A percentile compares a stretch with the other conserved stretches of the same genome.
Conservation (phyloP, 345 rosid genomes). For the Rhizophora mangle region DNA sequence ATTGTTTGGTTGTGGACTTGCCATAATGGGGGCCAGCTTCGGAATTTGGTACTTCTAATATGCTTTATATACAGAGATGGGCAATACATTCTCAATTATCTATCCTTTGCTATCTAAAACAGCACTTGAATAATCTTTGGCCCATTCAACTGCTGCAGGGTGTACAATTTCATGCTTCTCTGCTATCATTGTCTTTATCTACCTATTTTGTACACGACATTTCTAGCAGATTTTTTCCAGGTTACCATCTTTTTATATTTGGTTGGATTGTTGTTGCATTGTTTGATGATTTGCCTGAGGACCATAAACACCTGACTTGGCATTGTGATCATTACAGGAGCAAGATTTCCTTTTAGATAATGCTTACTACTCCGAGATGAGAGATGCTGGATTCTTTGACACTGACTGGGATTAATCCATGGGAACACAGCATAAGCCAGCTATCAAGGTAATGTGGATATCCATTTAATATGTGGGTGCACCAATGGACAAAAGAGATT, state of each 20-base stretch:
- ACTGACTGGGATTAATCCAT: conserved; percentile 39
- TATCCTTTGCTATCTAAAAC: background rate
- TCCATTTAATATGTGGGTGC: too few species aligned
- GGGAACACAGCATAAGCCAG: background rate
- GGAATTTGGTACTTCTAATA: conserved; percentile 34
- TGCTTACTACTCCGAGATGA: conserved; percentile 49
- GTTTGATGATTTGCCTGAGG: background rate
- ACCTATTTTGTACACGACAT: conserved; percentile 34
- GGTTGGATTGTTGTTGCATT: background rate
- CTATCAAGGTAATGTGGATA: background rate
- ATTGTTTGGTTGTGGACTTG: conserved; percentile 31
- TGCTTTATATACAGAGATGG: background rate
- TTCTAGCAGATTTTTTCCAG: conserved; percentile 47
- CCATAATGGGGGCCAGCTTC: conserved; percentile 36
- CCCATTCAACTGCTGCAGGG: conserved; percentile 29
- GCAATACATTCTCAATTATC: background rate
- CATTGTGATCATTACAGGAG: conserved; percentile 19
- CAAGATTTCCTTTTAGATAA: conserved; percentile 44
- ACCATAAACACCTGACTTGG: background rate
- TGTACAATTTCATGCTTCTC: conserved; percentile 29
- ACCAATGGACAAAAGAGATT: too few species aligned
- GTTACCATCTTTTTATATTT: conserved; percentile 6
- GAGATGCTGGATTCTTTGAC: conserved; percentile 49
- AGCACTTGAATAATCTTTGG: background rate
- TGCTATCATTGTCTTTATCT: conserved; percentile 41